phyloP scores from a whole-genome alignment of 2,329 filamentous ascomycete genomes.

The Colletotrichum filicis region DNA sequence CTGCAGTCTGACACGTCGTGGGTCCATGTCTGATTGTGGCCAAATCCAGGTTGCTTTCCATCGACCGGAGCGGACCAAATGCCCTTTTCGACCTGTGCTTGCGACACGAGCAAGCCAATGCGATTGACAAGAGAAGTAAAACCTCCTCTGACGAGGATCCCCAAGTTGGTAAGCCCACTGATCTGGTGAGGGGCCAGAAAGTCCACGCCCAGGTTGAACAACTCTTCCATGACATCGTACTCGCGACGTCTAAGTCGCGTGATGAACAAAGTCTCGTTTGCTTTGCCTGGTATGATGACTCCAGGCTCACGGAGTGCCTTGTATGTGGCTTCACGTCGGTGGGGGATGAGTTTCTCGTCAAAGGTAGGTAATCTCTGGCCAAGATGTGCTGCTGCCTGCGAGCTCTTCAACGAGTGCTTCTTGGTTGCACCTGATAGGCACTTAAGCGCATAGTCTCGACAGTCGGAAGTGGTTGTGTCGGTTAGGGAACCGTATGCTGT shows the following conservation, averaged over 20 bases:
- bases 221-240: conserved; percentile 38
- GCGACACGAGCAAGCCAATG: conserved; percentile 31
- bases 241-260: conserved; percentile 34
- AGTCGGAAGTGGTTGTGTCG: not conserved
- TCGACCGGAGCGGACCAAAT: not conserved
- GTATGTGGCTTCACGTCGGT: not conserved
- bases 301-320: conserved; percentile 29
- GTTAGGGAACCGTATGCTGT: not conserved
- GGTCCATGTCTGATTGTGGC: not conserved
- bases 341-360: not conserved
- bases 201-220: conserved; percentile 20
- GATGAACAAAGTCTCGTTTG: not conserved
- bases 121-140: conserved; percentile 37
- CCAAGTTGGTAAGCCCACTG: not conserved
- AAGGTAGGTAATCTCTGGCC: not conserved
- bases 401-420: not conserved
- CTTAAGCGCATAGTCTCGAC: not conserved
- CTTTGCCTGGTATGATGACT: not conserved
- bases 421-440: not conserved
- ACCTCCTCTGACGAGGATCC: conserved; percentile 34
- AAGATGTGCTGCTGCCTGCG: not conserved
- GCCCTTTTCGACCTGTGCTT: conserved; percentile 23
- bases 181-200: conserved; percentile 25
- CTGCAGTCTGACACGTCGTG: not conserved
- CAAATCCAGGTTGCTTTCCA: not conserved